A percentile compares a stretch with the other conserved stretches of the same genome.
These are phyloP conservation scores for Neurospora sublineolata DNA, from an alignment of 495 filamentous ascomycete species.

Conservation along the genomic window DNA sequence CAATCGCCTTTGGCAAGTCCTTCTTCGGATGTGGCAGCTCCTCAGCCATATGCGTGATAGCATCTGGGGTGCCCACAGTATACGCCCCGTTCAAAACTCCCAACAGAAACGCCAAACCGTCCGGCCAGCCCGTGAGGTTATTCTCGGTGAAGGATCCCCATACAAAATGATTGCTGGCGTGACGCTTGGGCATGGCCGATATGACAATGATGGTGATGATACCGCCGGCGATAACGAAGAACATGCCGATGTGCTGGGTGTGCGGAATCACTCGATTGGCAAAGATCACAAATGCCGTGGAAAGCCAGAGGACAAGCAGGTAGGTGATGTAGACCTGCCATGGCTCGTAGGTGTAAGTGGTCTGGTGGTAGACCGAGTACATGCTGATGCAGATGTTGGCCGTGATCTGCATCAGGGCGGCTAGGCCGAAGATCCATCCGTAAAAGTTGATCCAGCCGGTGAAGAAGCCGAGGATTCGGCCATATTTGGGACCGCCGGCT, in stretches of 20 bases:
- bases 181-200: conserved; percentile 58
- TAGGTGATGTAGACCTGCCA: conserved; percentile 74
- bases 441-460: conserved; percentile 72
- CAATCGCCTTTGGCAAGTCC: conserved; percentile 54
- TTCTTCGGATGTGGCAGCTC: conserved; percentile 58
- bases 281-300: conserved; percentile 54
- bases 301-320: conserved; percentile 55
- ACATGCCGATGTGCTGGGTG: conserved; percentile 54
- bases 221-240: conserved; percentile 57
- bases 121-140: conserved; percentile 56
- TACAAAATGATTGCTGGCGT: conserved; percentile 47
- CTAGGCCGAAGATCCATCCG: conserved; percentile 58
- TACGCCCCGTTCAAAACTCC: conserved; percentile 84
- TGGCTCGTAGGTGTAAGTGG: conserved; percentile 40
- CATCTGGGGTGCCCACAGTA: conserved; percentile 68
- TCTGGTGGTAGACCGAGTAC: conserved; percentile 61
- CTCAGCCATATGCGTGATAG: conserved; percentile 66
- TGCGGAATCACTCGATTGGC: conserved; percentile 55
- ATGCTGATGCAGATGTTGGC: conserved; percentile 58
- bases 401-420: conserved; percentile 57
- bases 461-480: conserved; percentile 61
- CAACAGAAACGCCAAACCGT: conserved; percentile 66
- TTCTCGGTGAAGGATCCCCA: conserved; percentile 48
- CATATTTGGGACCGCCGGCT: conserved; percentile 53
- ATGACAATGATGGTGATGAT: conserved; percentile 64